Base-by-base conservation (phyloP, 441 rosid species). In the Euphorbia celastroides region DNA sequence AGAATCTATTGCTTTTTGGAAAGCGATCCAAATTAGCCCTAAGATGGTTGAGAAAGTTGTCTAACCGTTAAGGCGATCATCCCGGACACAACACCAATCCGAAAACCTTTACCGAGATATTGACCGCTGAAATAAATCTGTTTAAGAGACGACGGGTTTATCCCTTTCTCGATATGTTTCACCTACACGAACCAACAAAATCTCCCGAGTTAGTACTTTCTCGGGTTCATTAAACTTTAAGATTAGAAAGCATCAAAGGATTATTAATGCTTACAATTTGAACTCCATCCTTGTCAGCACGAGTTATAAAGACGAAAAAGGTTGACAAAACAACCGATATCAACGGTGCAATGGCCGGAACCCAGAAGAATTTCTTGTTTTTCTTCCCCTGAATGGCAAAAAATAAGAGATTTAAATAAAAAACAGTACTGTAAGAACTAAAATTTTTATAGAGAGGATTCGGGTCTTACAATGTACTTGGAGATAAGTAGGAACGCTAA, bases 261-360 rank as follows among this genome's bases (percentile, higher is more conserved):
- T 8, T 34, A 56, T 42, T 41, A 25, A 20, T 71, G 30, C 92
- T 86, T 84, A 92, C 98, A 66, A 88, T 94, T 68, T 77, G 80
- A 71, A 92, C 99, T 17, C 96, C 97, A 38, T 87, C 62, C 81
- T 89, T 92, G 46, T 92, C 98, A 17, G 96, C 97, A 48, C 82
- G 90, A 2, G 98, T 92, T 76, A 92, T 80, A 73, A 51, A 94
- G 71, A 94, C 98, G 7, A 92, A 80, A 76, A 94, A 84, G 61
- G 99, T 94, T 20, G 98, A 90, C 28, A 94, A 72, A 59, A 87
- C 12, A 61, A 94, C 97, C 0, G 94, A 94, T 70, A 86, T 60
- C 80, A 94, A 57, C 0, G 99, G 99, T 2, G 96, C 97, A 25
- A 94, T 75, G 16, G 98, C 97, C 2, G 98, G 88, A 50, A 92